Base-by-base conservation (phyloP, 257 asterid genomes). In the Haberlea rhodopensis region DNA sequence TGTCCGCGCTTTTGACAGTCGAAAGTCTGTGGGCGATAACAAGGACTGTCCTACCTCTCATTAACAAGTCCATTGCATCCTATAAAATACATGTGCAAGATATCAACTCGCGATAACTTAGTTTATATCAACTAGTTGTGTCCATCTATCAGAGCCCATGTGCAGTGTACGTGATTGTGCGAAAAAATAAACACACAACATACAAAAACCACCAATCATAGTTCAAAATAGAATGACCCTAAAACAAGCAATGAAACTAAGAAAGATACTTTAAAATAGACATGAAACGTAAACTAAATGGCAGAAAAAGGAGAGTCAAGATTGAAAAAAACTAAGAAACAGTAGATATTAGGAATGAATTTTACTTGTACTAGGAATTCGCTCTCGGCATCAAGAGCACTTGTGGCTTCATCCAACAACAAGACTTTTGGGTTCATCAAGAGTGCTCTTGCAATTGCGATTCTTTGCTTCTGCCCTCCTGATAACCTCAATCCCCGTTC, bases 31-130 rank as follows among this genome's bases (percentile, higher is more conserved):
- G 89, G 4, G 91, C 95, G 55, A 87, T 87, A 7, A 84, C 91
- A 3, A 84, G 83, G 56, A 87, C 91, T 0, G 86, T 84, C 74
- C 95, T 76, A 10, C 95, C 95, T 58, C 62, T 73, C 91, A 86
- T 82, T 27, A 86, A 76, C 20, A 87, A 84, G 65, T 87, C 91
- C 89, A 87, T 87, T 20, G 95, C 95, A 68, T 87, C 85, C 85
- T 86, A 73, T 26, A 45, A n/a, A 24, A 13, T 22, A 13, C 13
- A 20, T 15, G 13, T 4, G 29, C 20, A 43, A 11, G 52, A 24
- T 10, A n/a, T 57, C 32, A 29, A 22, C 24, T 7, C 21, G 46
- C 31, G 22, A 19, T 26, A 57, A 2, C 3, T 5, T 20, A 9
- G 9, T 52, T 22, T 53, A 26, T n/a, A 8, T 3, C 13, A 25